Percentiles rank a stretch among this genome's conserved stretches.
phyloP scores from a whole-genome alignment of 208 protist species.

The Trypanosoma brucei region DNA sequence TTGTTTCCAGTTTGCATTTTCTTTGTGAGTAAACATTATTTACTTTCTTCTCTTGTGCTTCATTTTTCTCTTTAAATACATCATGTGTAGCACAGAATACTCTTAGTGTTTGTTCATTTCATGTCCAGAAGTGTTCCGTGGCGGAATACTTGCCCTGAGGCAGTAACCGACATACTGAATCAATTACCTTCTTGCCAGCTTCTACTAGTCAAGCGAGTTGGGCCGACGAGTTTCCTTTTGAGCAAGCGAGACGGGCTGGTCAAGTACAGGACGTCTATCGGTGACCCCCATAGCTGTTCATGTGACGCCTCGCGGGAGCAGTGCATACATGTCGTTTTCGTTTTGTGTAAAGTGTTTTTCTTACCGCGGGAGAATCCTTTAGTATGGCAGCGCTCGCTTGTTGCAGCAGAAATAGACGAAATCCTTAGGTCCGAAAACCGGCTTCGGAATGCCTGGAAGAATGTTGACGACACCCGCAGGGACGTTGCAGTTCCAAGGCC shows the following conservation, averaged over 20 bases:
- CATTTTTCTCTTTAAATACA: neutral
- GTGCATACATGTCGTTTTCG: conserved; percentile 64
- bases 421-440: conserved; percentile 25
- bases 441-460: conserved; percentile 15
- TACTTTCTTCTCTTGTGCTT: neutral
- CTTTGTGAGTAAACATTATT: neutral
- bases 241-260: conserved; percentile 11
- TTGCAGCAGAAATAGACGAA: conserved; percentile 50
- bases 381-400: conserved; percentile 65
- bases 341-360: conserved; percentile 45
- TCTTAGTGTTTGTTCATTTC: conserved; percentile 2
- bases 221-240: conserved; percentile 34
- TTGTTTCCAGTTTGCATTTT: neutral
- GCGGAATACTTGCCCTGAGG: conserved; percentile 14
- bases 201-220: conserved; percentile 25
- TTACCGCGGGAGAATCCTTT: conserved; percentile 35
- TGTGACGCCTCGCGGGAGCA: conserved; percentile 35
- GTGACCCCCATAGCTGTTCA: conserved; percentile 57
- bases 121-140: conserved; percentile 28
- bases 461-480: neutral
- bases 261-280: conserved; percentile 44
- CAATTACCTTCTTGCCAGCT: conserved; percentile 17
- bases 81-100: neutral
- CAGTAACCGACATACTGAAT: conserved; percentile 16
- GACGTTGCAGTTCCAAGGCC: conserved; percentile 9